phyloP scores from a whole-genome alignment of 2,329 filamentous ascomycete genomes.

The Colletotrichum aenigma region DNA sequence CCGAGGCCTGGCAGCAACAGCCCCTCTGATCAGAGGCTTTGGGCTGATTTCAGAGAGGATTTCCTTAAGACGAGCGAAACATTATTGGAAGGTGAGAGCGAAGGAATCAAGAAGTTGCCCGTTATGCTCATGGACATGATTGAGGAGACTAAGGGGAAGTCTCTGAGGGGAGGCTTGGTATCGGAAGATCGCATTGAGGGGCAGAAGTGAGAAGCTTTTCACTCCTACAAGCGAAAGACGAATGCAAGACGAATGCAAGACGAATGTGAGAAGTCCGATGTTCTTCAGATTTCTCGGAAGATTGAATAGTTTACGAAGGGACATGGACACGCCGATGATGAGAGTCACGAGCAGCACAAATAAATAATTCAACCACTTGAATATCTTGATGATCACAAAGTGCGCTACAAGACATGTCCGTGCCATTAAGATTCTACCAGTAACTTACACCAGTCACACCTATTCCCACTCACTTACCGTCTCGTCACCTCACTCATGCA shows the following conservation, averaged over 20 bases:
- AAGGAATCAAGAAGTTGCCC: neutral
- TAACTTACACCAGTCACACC: accelerated
- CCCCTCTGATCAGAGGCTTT: neutral
- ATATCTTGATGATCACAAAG: neutral
- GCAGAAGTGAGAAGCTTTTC: neutral
- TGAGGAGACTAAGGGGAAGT: neutral
- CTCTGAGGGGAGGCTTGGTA: neutral
- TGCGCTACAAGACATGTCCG: accelerated
- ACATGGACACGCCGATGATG: neutral
- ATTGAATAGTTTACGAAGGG: neutral
- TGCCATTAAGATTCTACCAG: neutral
- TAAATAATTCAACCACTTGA: accelerated
- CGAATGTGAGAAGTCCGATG: neutral
- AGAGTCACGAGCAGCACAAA: neutral
- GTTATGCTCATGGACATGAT: neutral
- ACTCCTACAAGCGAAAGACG: neutral
- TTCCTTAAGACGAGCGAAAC: neutral
- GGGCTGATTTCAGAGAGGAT: neutral
- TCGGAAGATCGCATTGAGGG: neutral
- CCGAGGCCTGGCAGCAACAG: neutral
- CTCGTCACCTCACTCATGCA: neutral
- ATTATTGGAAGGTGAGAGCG: neutral
- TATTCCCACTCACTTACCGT: neutral
- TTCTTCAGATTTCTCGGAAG: neutral
- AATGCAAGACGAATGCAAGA: no score